These are phyloP conservation scores for Ustilago sp. DNA, from an alignment of 1,284 basidiomycete species.

Conservation along the genomic window DNA sequence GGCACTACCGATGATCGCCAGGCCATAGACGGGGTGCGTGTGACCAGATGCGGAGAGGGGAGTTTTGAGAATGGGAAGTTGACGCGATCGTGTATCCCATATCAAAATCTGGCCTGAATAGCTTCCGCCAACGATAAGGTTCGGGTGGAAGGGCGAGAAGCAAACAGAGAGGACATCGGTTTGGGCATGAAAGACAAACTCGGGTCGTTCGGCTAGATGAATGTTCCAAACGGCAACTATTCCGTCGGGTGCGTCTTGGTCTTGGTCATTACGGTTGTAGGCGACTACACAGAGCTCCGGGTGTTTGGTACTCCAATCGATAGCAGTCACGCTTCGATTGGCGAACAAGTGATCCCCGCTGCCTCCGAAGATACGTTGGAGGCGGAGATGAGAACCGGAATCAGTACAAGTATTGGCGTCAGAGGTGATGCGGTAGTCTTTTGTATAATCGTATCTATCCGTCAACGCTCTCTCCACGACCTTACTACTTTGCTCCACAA, in stretches of 20 bases:
- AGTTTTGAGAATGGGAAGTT: constrained; percentile 91
- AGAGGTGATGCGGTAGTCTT: constrained; percentile 87
- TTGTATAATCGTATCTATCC: constrained; percentile 94
- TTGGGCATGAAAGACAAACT: constrained; percentile 97
- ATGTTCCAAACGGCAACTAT: constrained; percentile 98
- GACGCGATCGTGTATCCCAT: constrained; percentile 97
- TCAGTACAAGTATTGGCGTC: constrained; percentile 76
- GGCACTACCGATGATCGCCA: constrained; percentile 96
- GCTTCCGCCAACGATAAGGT: constrained; percentile 94
- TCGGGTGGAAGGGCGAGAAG: constrained; percentile 97
- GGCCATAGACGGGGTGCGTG: constrained; percentile 96
- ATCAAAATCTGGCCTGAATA: constrained; percentile 97
- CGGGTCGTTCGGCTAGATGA: constrained; percentile 91
- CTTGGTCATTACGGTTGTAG: constrained; percentile 96
- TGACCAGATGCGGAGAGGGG: constrained; percentile 90
- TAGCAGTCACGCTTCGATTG: constrained; percentile 91
- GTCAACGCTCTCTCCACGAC: constrained; percentile 95
- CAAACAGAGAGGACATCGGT: constrained; percentile 95
- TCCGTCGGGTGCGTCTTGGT: constrained; percentile 79
- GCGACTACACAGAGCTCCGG: constrained; percentile 93
- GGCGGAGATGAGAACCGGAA: constrained; percentile 37
- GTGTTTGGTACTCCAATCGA: constrained; percentile 99
- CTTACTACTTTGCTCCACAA: constrained; percentile 93
- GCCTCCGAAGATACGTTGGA: constrained; percentile 48
- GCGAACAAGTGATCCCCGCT: constrained; percentile 69